Evolutionary conservation across 345 rosid genomes (phyloP).

Genomic region (Adansonia digitata): DNA sequence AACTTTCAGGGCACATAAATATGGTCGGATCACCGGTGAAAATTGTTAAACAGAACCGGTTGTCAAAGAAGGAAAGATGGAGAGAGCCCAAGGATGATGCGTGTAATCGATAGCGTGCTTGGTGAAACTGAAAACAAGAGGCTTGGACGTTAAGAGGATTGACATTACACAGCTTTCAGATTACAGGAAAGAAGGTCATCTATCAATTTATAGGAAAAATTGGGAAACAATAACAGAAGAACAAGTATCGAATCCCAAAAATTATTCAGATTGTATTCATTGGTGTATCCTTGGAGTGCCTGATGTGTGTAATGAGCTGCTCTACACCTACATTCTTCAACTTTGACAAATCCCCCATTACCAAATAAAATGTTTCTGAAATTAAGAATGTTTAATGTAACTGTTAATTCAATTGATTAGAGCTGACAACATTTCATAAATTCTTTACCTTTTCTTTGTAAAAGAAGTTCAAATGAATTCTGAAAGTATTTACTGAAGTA

Average conservation of each 20-base stretch:
- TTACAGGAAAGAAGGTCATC: conserved; percentile 82
- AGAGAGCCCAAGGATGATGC: conserved; percentile 59
- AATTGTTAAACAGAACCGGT: conserved; percentile 61
- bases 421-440: conserved; percentile 40
- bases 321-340: conserved; percentile 50
- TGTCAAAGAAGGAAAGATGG: conserved; percentile 40
- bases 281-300: conserved; percentile 97
- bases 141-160: conserved; percentile 47
- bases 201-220: conserved; percentile 59
- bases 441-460: not conserved
- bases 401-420: not conserved
- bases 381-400: not conserved
- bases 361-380: not conserved
- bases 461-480: not conserved
- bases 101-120: conserved; percentile 37
- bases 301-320: conserved; percentile 87
- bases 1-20: conserved; percentile 53
- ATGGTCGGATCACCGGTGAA: conserved; percentile 48
- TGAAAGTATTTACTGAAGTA: no score
- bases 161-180: conserved; percentile 75
- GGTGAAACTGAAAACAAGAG: conserved; percentile 39
- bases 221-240: conserved; percentile 58
- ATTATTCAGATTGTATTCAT: conserved; percentile 79
- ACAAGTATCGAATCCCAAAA: conserved; percentile 45
- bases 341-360: not conserved